These are phyloP conservation scores for Mortierella sp. DNA, from an alignment of 371 early-diverging fungal species.

Conservation along the genomic window DNA sequence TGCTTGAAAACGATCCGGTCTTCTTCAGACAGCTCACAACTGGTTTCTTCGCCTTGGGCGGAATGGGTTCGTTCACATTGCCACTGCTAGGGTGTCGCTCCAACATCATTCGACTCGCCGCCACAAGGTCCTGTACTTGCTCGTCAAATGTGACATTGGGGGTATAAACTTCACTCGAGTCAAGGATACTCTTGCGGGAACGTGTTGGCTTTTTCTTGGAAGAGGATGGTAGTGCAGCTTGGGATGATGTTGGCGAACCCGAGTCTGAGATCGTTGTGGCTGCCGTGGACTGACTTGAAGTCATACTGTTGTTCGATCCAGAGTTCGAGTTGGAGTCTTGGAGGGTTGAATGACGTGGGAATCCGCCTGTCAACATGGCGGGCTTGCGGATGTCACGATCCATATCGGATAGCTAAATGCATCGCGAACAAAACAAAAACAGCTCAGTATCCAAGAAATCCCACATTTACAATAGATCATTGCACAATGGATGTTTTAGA, in stretches of 20 bases:
- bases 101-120: constrained; percentile 28
- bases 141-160: constrained; percentile 42
- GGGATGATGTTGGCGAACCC: constrained; percentile 7
- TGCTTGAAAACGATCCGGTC: constrained; percentile 21
- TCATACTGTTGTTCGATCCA: constrained; percentile 36
- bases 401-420: constrained; percentile 65
- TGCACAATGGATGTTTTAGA: neutral
- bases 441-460: neutral
- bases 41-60: constrained; percentile 26
- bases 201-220: constrained; percentile 9
- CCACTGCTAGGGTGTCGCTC: constrained; percentile 15
- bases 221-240: neutral
- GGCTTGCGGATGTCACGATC: constrained; percentile 69
- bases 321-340: constrained; percentile 45
- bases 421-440: constrained; percentile 22
- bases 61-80: neutral
- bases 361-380: constrained; percentile 33
- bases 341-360: constrained; percentile 13
- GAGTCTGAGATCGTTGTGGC: constrained; percentile 32
- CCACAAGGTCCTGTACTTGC: constrained; percentile 38
- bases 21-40: constrained; percentile 51
- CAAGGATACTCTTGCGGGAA: constrained; percentile 19
- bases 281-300: constrained; percentile 21
- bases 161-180: constrained; percentile 23
- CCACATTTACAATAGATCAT: too few relatives aligned